A percentile compares a stretch with the other conserved stretches of the same genome.
Conservation (phyloP, 2,329 filamentous ascomycete genomes). For the Paramyrothecium roridum region DNA sequence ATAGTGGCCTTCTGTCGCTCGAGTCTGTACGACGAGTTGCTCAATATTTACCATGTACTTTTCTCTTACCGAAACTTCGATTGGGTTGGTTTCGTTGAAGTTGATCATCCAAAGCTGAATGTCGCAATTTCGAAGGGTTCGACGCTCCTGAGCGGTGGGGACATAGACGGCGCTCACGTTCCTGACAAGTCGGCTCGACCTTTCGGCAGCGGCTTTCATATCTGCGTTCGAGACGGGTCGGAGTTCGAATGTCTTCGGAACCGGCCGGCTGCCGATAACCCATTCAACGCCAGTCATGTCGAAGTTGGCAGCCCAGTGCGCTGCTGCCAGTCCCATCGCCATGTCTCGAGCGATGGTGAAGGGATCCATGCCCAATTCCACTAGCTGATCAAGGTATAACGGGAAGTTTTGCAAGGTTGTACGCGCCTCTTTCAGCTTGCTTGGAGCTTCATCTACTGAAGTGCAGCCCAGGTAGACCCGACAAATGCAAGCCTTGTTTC, state of each 20-base stretch:
- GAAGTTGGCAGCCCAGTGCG: neutral
- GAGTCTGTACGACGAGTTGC: neutral
- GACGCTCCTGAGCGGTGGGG: neutral
- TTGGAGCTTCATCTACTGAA: neutral
- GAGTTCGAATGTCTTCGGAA: neutral
- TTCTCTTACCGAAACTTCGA: neutral
- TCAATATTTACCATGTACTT: neutral
- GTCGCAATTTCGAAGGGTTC: constrained; percentile 1
- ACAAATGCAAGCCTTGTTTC: constrained; percentile 3
- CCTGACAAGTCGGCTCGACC: neutral
- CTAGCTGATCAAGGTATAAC: constrained; percentile 4
- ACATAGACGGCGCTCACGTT: neutral
- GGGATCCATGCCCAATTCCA: constrained; percentile 2
- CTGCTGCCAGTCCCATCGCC: constrained; percentile 3
- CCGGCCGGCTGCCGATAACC: neutral
- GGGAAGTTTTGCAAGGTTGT: constrained; percentile 3
- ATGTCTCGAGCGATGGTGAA: constrained; percentile 3
- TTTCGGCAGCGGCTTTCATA: neutral
- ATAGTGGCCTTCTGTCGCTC: constrained; percentile 1
- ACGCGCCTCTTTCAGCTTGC: neutral
- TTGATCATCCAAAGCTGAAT: constrained; percentile 5
- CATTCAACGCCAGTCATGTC: constrained; percentile 1
- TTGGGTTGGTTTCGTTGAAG: constrained; percentile 2
- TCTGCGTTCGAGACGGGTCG: neutral
- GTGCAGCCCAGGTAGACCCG: constrained; percentile 1